Conservation (phyloP, 805 yeast genomes). For the Candida parachauliodes region DNA sequence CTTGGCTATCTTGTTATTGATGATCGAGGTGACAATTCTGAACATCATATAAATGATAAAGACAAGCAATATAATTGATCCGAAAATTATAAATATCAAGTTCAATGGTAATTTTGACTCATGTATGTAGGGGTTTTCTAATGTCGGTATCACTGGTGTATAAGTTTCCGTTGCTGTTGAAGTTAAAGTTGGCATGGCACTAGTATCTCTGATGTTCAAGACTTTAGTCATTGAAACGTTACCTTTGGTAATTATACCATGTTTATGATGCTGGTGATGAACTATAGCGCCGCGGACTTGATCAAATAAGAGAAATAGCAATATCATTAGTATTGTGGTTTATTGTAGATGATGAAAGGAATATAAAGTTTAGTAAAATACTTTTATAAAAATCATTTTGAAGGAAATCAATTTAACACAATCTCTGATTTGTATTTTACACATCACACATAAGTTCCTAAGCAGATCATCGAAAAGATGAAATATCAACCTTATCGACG, state of each 20-base stretch:
- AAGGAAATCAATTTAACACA: too few relatives aligned
- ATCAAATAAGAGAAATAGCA: not conserved
- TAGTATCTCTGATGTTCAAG: not conserved
- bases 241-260: not conserved
- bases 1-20: conserved; percentile 24
- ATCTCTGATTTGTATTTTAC: too few relatives aligned
- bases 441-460: too few relatives aligned
- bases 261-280: conserved; percentile 1
- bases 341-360: too few relatives aligned
- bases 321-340: too few relatives aligned
- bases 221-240: not conserved
- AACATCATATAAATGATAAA: conserved; percentile 17
- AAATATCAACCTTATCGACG: too few relatives aligned
- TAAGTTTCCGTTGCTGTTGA: conserved; percentile 1
- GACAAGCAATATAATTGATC: conserved; percentile 25
- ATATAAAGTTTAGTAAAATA: too few relatives aligned
- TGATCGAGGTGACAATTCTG: conserved; percentile 20
- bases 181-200: conserved; percentile 1
- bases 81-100: conserved; percentile 43
- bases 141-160: conserved; percentile 1
- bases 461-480: too few relatives aligned
- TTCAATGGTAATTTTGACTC: conserved; percentile 25
- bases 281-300: not conserved
- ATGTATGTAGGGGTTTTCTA: conserved; percentile 29
- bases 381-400: too few relatives aligned